Evolutionary conservation across 2,329 filamentous ascomycete species (phyloP).

Genomic region (Xylariaceae sp.): DNA sequence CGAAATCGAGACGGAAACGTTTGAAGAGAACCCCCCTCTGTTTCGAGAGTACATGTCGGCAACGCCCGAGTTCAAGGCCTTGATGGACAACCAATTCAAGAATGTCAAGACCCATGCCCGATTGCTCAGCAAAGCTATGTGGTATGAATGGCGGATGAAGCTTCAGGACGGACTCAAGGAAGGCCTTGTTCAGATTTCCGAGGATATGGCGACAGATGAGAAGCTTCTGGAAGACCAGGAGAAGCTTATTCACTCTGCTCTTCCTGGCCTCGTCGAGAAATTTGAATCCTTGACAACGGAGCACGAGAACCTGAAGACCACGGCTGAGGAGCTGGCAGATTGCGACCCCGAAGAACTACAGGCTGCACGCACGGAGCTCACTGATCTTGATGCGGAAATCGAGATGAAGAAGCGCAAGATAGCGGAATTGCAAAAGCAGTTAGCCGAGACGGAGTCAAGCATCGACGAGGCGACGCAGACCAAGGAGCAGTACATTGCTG

Average conservation of each 20-base stretch:
- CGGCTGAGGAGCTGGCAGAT: conserved; percentile 68
- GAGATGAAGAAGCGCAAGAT: conserved; percentile 64
- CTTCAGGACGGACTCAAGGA: conserved; percentile 75
- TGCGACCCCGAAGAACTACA: conserved; percentile 77
- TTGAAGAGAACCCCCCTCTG: conserved; percentile 82
- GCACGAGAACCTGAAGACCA: conserved; percentile 60
- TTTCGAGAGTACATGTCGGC: conserved; percentile 90
- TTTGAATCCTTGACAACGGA: conserved; percentile 59
- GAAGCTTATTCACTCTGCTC: conserved; percentile 57
- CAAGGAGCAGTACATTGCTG: conserved; percentile 64
- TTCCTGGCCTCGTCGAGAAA: conserved; percentile 60
- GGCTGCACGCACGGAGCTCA: conserved; percentile 63
- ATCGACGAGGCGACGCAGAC: conserved; percentile 59
- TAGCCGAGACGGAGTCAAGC: conserved; percentile 60
- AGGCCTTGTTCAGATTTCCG: conserved; percentile 67
- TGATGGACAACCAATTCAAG: conserved; percentile 97
- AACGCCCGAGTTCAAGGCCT: conserved; percentile 69
- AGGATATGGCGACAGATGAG: conserved; percentile 73
- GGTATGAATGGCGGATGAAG: conserved; percentile 97
- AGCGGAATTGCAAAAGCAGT: conserved; percentile 58
- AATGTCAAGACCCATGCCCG: conserved; percentile 93
- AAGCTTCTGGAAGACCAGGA: conserved; percentile 62
- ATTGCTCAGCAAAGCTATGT: conserved; percentile 87
- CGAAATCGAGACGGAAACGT: conserved; percentile 83
- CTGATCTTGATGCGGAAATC: conserved; percentile 60